Conservation (phyloP, 176 grass and related monocot species). For the Triticum aestivum region DNA sequence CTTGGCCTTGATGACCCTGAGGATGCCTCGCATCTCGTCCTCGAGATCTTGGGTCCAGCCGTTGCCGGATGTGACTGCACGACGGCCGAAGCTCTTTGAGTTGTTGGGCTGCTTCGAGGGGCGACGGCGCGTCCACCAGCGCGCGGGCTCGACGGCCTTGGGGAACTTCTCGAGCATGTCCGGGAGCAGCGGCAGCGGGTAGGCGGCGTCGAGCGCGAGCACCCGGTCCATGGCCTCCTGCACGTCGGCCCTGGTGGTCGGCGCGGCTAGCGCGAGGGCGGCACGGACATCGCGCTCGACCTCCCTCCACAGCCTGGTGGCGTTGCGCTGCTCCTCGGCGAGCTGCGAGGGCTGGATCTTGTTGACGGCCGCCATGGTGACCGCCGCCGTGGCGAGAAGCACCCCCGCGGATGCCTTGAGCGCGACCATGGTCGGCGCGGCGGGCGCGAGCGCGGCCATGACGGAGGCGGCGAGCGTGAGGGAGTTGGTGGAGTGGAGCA, state of each 20-base stretch:
- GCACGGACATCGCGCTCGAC: constrained; percentile 37
- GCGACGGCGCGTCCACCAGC: constrained; percentile 48
- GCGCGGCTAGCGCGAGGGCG: neutral
- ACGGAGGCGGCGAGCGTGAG: constrained; percentile 37
- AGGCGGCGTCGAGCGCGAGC: neutral
- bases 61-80: too few relatives aligned
- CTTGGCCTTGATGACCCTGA: too few relatives aligned
- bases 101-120: too few relatives aligned
- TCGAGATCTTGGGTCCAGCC: too few relatives aligned
- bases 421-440: neutral
- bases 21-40: too few relatives aligned
- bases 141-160: constrained; percentile 25
- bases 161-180: constrained; percentile 55
- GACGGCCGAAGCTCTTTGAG: too few relatives aligned
- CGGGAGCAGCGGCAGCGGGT: neutral
- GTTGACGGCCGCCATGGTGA: constrained; percentile 38
- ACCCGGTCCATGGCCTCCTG: constrained; percentile 12
- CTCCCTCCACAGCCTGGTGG: constrained; percentile 47
- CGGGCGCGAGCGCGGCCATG: constrained; percentile 43
- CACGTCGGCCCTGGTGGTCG: neutral
- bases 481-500: constrained; percentile 58
- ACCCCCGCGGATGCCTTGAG: constrained; percentile 32
- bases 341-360: constrained; percentile 74
- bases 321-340: constrained; percentile 67
- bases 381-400: constrained; percentile 27